phyloP scores from a whole-genome alignment of 2,329 filamentous ascomycete species.

The Curvularia hawaiiensis region DNA sequence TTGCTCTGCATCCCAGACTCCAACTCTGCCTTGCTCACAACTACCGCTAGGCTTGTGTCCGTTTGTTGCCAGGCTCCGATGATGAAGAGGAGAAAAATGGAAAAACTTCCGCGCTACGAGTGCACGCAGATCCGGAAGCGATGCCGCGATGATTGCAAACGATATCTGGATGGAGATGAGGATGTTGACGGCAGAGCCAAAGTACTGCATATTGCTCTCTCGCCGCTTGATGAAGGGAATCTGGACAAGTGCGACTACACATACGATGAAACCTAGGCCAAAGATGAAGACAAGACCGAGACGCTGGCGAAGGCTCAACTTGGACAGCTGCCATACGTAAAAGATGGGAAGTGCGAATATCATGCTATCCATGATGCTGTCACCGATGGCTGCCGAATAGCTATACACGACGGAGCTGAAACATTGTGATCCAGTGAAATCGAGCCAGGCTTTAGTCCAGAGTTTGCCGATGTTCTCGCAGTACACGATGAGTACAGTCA shows the following conservation, averaged over 20 bases:
- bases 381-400: constrained; percentile 37
- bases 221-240: constrained; percentile 36
- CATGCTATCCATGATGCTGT: constrained; percentile 31
- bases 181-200: constrained; percentile 34
- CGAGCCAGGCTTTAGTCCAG: constrained; percentile 28
- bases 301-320: constrained; percentile 27
- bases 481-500: constrained; percentile 29
- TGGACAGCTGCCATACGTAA: constrained; percentile 32
- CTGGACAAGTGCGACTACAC: constrained; percentile 33
- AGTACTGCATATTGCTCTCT: constrained; percentile 26
- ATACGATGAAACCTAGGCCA: constrained; percentile 33
- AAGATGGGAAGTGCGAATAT: constrained; percentile 35
- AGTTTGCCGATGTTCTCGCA: constrained; percentile 33
- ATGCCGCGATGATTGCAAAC: constrained; percentile 34
- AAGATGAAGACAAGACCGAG: constrained; percentile 31
- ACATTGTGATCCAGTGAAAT: constrained; percentile 29
- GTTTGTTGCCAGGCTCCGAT: constrained; percentile 24
- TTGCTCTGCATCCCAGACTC: constrained; percentile 13
- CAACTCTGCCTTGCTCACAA: background rate
- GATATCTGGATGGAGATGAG: constrained; percentile 34
- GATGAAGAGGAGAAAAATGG: constrained; percentile 31
- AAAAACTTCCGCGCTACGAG: constrained; percentile 26
- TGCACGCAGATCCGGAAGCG: constrained; percentile 33
- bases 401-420: constrained; percentile 35
- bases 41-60: background rate